Evolutionary conservation across 306 rosid genomes (phyloP), one percentile per base, ranked within the genome.

Genomic region (Styphnolobium japonicum): DNA sequence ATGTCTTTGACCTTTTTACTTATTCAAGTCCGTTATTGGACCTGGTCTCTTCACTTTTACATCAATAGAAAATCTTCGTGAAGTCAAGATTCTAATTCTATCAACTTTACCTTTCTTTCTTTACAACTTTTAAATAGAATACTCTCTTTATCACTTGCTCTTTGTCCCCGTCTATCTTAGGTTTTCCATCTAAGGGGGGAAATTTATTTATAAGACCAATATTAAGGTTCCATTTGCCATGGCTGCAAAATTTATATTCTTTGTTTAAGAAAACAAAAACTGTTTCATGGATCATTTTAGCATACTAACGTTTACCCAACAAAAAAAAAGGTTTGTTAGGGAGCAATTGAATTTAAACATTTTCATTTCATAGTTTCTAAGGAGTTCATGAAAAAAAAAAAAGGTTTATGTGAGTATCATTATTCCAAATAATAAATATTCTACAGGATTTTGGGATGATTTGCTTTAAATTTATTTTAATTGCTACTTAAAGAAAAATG

Each of bases 41-140:
- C 75, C 51, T 67, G 57, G 66, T 39, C 75, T 48, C 66, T 51
- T 78, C 78, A 6, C 81, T 78, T 68, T 73, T 78, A 23, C 83
- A 81, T 81, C 75, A 85, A 77, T 81, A 73, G 21, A 77, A 83
- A 78, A 78, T 83, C 58, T 78, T 77, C 3, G 82, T 53, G 57
- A 77, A 71, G 86, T 82, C 80, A 71, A 78, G 83, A 83, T 83
- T 67, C 83, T 72, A 33, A 83, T 83, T 83, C 80, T 53, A 55
- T 78, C 80, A 83, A 53, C 86, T 77, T 77, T 82, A 62, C 61
- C 73, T 76, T 82, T 82, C 52, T 18, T 70, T 62, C 68, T 76
- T 82, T 76, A 42, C 60, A 76, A 25, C 77, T 67, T 75, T 65
- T 49, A 25, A 75, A 36, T 56, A 12, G 14, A 51, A 71, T 11